A percentile compares a stretch with the other conserved stretches of the same genome.
Conservation (phyloP, 176 grass and related monocot species). For the Pontederia crassipes region DNA sequence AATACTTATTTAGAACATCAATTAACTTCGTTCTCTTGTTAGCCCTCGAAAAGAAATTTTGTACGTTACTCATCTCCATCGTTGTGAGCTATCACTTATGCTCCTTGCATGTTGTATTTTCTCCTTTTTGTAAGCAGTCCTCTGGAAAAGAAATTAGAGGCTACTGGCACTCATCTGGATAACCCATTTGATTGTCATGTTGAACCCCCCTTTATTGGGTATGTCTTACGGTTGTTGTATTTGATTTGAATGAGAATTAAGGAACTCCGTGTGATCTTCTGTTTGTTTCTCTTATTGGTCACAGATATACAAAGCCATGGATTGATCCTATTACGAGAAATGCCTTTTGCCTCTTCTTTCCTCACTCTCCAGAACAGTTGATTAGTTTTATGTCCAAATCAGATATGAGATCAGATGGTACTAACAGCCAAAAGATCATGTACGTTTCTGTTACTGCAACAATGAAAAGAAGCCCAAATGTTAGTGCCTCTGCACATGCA, state of each 20-base stretch:
- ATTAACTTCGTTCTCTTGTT: neutral
- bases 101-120: conserved; percentile 4
- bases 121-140: conserved; percentile 32
- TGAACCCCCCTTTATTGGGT: conserved; percentile 84
- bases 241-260: conserved; percentile 1
- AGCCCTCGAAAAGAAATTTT: too few species aligned
- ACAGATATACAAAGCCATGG: conserved; percentile 71
- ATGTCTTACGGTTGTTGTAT: conserved; percentile 17
- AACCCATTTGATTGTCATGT: conserved; percentile 60
- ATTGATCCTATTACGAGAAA: conserved; percentile 37
- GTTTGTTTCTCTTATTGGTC: neutral
- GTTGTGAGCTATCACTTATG: neutral
- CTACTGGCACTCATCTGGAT: conserved; percentile 30
- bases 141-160: conserved; percentile 22
- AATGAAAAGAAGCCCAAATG: conserved; percentile 48
- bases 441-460: conserved; percentile 53
- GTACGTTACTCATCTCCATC: conserved; percentile 3
- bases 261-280: neutral
- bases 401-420: conserved; percentile 20
- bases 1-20: conserved; percentile 2
- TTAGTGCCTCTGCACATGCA: conserved; percentile 55
- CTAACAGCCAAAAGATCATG: conserved; percentile 24
- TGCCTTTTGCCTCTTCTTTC: conserved; percentile 73
- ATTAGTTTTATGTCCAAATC: conserved; percentile 33
- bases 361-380: conserved; percentile 54